Percentiles rank a stretch among this genome's conserved stretches.
Conservation (phyloP, 768 basidiomycete species). For the Mycena latifolia region DNA sequence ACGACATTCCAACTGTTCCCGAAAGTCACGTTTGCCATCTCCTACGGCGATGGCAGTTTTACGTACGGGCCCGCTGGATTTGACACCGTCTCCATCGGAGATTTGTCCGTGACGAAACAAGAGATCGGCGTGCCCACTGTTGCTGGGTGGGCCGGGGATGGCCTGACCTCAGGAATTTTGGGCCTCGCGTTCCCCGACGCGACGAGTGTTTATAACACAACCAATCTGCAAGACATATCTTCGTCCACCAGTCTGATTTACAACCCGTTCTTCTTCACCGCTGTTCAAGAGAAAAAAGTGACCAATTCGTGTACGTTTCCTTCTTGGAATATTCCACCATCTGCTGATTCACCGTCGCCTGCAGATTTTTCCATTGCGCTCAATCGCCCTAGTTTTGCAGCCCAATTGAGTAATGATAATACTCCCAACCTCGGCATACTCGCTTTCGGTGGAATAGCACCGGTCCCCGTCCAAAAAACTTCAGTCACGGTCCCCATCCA, state of each 20-base stretch:
- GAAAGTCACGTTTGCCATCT: conserved; percentile 37
- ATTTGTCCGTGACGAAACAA: conserved; percentile 33
- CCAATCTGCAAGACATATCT: conserved; percentile 33
- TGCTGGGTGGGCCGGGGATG: conserved; percentile 38
- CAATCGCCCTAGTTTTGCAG: conserved; percentile 38
- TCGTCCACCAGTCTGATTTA: conserved; percentile 28
- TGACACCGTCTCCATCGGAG: conserved; percentile 37
- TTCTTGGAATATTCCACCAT: too few relatives aligned
- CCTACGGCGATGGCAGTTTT: conserved; percentile 37
- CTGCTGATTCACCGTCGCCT: neutral
- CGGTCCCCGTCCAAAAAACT: conserved; percentile 31
- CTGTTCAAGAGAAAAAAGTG: conserved; percentile 32
- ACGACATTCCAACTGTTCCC: conserved; percentile 35
- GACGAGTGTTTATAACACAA: conserved; percentile 38
- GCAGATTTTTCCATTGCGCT: conserved; percentile 42
- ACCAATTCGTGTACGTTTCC: conserved; percentile 30
- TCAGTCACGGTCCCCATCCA: conserved; percentile 36
- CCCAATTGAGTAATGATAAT: conserved; percentile 30
- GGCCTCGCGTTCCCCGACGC: conserved; percentile 40
- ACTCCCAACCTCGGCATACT: conserved; percentile 40
- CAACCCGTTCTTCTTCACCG: conserved; percentile 36
- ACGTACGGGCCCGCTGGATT: conserved; percentile 36
- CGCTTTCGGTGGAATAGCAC: conserved; percentile 41
- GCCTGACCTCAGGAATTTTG: conserved; percentile 32
- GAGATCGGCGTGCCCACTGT: conserved; percentile 37